A percentile compares a stretch with the other conserved stretches of the same genome.
These are phyloP conservation scores for Colletotrichum orbiculare DNA, from an alignment of 2,329 filamentous ascomycete species.

Conservation along the genomic window DNA sequence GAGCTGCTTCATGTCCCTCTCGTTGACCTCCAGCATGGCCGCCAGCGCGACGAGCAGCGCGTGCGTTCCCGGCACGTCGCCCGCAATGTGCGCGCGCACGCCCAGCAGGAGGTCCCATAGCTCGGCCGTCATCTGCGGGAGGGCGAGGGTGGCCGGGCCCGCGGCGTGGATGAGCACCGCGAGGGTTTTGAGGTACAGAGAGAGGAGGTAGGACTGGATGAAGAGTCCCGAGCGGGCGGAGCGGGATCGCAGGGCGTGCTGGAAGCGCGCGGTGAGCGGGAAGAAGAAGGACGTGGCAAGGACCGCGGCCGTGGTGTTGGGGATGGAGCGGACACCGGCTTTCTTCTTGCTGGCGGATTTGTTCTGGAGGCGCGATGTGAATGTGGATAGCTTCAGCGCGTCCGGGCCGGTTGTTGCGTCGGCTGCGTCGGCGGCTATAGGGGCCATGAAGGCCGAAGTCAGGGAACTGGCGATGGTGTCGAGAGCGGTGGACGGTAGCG, in stretches of 20 bases:
- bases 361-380: conserved; percentile 77
- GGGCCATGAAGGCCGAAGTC: conserved; percentile 79
- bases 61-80: conserved; percentile 75
- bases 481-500: conserved; percentile 69
- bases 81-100: conserved; percentile 69
- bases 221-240: conserved; percentile 63
- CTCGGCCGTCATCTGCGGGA: conserved; percentile 85
- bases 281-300: conserved; percentile 85
- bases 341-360: conserved; percentile 45
- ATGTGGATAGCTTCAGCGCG: conserved; percentile 88
- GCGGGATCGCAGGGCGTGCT: conserved; percentile 64
- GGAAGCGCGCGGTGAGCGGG: conserved; percentile 85
- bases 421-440: conserved; percentile 83
- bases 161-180: conserved; percentile 84
- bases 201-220: conserved; percentile 79
- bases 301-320: conserved; percentile 82
- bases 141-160: conserved; percentile 79
- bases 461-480: conserved; percentile 75
- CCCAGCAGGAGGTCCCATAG: conserved; percentile 84
- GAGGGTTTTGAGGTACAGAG: conserved; percentile 86
- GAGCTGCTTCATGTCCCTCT: conserved; percentile 67
- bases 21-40: conserved; percentile 85
- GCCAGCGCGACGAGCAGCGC: conserved; percentile 84
- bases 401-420: conserved; percentile 84
- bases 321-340: conserved; percentile 65